A percentile compares a stretch with the other conserved stretches of the same genome.
phyloP scores from a whole-genome alignment of 768 basidiomycete species.

The Mycena belliarum region DNA sequence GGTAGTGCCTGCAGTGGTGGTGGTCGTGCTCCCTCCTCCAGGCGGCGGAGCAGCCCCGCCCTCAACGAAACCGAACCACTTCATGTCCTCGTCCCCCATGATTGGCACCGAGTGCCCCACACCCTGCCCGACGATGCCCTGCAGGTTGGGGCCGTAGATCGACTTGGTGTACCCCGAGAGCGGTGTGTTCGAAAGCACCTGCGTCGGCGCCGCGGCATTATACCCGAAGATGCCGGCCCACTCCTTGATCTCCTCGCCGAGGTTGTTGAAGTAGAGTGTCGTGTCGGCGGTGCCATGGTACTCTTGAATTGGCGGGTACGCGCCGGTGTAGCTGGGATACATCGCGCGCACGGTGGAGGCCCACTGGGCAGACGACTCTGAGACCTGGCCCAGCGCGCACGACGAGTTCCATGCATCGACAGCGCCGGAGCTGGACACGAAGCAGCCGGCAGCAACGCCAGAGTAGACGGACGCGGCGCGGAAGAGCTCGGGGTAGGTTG shows the following conservation, averaged over 20 bases:
- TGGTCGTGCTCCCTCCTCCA: background rate
- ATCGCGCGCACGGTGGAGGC: constrained; percentile 40
- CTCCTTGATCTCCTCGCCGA: constrained; percentile 50
- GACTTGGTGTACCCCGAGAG: constrained; percentile 46
- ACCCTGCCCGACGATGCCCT: constrained; percentile 40
- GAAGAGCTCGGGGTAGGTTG: constrained; percentile 58
- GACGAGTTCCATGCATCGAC: constrained; percentile 47
- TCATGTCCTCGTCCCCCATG: constrained; percentile 45
- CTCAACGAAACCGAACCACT: constrained; percentile 47
- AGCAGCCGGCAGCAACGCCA: constrained; percentile 57
- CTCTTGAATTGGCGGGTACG: constrained; percentile 50
- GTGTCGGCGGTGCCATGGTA: constrained; percentile 58
- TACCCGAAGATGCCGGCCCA: constrained; percentile 58
- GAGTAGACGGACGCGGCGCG: constrained; percentile 48
- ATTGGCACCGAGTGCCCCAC: constrained; percentile 54
- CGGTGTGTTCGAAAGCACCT: constrained; percentile 38
- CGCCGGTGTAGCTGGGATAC: constrained; percentile 56
- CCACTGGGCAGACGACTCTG: constrained; percentile 32
- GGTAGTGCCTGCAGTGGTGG: background rate
- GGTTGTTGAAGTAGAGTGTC: constrained; percentile 51
- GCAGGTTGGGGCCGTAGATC: constrained; percentile 51
- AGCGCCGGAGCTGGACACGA: constrained; percentile 35
- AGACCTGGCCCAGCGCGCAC: constrained; percentile 45
- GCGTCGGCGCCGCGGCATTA: constrained; percentile 37
- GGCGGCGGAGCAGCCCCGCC: constrained; percentile 22